A percentile compares a stretch with the other conserved stretches of the same genome.
These are phyloP conservation scores for Dovyalis caffra DNA, from an alignment of 345 rosid species.

Conservation along the genomic window DNA sequence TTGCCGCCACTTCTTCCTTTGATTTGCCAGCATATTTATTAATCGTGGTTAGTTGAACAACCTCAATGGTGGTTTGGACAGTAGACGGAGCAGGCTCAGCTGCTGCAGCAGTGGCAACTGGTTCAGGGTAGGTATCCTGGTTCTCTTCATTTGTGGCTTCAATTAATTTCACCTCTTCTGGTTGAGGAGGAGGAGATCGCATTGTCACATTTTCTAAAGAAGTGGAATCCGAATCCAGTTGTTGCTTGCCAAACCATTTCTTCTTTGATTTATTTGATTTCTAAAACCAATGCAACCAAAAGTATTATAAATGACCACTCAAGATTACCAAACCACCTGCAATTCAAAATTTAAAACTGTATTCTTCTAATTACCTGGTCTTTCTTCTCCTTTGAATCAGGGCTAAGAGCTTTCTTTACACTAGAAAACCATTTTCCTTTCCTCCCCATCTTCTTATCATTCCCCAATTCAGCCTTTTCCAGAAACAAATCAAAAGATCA, in stretches of 20 bases:
- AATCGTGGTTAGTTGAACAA: constrained; percentile 28
- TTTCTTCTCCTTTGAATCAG: constrained; percentile 60
- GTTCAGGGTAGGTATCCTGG: constrained; percentile 30
- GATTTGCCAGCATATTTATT: constrained; percentile 58
- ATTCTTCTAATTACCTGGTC: constrained; percentile 35
- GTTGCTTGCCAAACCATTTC: constrained; percentile 59
- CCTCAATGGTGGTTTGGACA: constrained; percentile 39
- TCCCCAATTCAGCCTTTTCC: constrained; percentile 21
- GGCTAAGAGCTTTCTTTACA: constrained; percentile 82
- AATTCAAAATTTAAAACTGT: not conserved
- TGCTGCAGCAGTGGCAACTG: constrained; percentile 37
- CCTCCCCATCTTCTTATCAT: constrained; percentile 74
- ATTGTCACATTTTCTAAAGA: constrained; percentile 24
- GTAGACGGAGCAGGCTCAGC: constrained; percentile 44
- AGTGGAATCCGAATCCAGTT: constrained; percentile 32
- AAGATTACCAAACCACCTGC: not conserved
- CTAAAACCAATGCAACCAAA: not conserved
- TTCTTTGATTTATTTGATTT: constrained; percentile 43
- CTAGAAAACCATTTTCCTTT: constrained; percentile 91
- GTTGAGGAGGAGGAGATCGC: constrained; percentile 30
- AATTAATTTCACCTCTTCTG: constrained; percentile 46
- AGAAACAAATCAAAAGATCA: constrained; percentile 6
- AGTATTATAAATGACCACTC: not conserved
- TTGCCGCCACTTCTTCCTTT: constrained; percentile 77
- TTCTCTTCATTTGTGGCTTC: constrained; percentile 46